phyloP scores from a whole-genome alignment of 169 alveolate species.

The Cryptosporidium ryanae region DNA sequence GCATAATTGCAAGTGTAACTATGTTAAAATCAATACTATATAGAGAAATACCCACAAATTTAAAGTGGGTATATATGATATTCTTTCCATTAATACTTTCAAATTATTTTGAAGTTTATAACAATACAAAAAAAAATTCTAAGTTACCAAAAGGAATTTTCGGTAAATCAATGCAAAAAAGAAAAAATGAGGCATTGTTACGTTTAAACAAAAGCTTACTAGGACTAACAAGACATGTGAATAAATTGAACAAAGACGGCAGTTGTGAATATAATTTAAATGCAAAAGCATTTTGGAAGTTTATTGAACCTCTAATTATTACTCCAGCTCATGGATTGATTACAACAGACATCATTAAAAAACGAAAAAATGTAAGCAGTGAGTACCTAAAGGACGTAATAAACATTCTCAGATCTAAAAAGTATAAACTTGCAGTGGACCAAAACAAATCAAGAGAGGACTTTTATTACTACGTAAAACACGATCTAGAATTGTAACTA shows the following conservation, averaged over 20 bases:
- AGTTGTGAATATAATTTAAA: neutral
- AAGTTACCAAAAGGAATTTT: constrained; percentile 20
- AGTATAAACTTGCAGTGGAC: constrained; percentile 56
- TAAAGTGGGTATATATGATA: constrained; percentile 24
- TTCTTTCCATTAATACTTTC: constrained; percentile 46
- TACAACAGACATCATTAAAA: constrained; percentile 48
- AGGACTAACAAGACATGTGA: constrained; percentile 19
- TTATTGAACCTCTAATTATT: constrained; percentile 37
- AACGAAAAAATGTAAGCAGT: constrained; percentile 33
- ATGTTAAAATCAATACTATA: constrained; percentile 49
- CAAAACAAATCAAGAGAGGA: constrained; percentile 62
- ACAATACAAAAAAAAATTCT: neutral
- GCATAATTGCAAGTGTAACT: constrained; percentile 41
- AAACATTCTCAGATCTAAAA: constrained; percentile 32
- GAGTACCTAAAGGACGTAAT: constrained; percentile 60
- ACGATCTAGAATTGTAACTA: constrained; percentile 25
- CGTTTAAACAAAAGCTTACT: constrained; percentile 32
- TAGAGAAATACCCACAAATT: constrained; percentile 50
- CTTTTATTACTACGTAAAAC: constrained; percentile 50
- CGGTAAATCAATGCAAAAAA: constrained; percentile 14
- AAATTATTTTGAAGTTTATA: constrained; percentile 21
- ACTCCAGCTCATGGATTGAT: constrained; percentile 63
- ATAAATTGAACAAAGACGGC: constrained; percentile 26
- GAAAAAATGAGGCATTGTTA: constrained; percentile 20
- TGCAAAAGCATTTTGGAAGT: constrained; percentile 28